Conservation (phyloP, 2,329 filamentous ascomycete genomes). For the Venturiaceae sp. region DNA sequence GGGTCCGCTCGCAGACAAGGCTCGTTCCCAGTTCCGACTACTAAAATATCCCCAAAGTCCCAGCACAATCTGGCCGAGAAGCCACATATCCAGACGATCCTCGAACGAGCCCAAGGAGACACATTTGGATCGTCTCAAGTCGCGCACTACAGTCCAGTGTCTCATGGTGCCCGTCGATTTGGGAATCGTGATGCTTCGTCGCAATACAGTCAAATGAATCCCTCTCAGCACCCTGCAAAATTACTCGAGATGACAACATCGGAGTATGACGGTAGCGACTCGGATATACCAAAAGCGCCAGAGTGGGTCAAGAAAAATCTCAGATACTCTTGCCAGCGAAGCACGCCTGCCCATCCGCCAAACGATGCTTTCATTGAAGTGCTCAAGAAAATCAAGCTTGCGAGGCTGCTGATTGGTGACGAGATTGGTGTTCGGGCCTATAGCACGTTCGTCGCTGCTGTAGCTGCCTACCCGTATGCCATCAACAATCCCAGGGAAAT, state of each 20-base stretch:
- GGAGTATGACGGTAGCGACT: slow-evolving; percentile 52
- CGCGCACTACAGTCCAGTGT: slow-evolving; percentile 9
- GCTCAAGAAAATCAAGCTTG: slow-evolving; percentile 63
- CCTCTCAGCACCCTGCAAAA: neutral
- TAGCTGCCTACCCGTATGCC: slow-evolving; percentile 68
- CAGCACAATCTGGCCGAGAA: slow-evolving; percentile 15
- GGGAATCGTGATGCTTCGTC: slow-evolving; percentile 15
- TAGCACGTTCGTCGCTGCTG: slow-evolving; percentile 71
- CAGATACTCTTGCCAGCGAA: slow-evolving; percentile 71
- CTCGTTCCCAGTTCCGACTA: neutral
- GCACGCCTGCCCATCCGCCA: slow-evolving; percentile 57
- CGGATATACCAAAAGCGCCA: slow-evolving; percentile 54
- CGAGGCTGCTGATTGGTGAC: slow-evolving; percentile 63
- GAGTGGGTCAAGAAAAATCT: slow-evolving; percentile 55
- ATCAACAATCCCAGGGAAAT: slow-evolving; percentile 37
- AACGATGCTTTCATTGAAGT: slow-evolving; percentile 68
- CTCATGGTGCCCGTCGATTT: slow-evolving; percentile 21
- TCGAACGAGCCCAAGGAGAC: slow-evolving; percentile 45
- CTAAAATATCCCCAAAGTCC: slow-evolving; percentile 11
- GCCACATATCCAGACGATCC: slow-evolving; percentile 26
- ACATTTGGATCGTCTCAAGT: slow-evolving; percentile 15
- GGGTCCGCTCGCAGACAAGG: slow-evolving; percentile 9
- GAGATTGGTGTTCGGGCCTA: slow-evolving; percentile 78
- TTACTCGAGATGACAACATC: slow-evolving; percentile 46
- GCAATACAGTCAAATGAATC: neutral